Conservation (phyloP, 2,329 filamentous ascomycete species). For the Fusarium armeniacum region DNA sequence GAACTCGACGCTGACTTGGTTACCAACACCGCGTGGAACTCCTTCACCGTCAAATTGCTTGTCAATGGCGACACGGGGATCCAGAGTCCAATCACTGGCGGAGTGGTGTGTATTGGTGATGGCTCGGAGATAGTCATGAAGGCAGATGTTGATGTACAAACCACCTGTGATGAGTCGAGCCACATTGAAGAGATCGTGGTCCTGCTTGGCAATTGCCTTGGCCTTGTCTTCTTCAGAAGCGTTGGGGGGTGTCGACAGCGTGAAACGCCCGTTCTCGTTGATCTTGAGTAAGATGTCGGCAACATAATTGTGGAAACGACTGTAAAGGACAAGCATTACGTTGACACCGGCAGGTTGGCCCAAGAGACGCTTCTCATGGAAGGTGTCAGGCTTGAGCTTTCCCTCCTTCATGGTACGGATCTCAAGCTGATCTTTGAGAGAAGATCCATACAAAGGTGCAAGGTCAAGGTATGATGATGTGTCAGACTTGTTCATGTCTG, state of each 20-base stretch:
- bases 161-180: constrained; percentile 61
- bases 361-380: constrained; percentile 74
- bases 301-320: constrained; percentile 77
- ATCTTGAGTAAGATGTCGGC: constrained; percentile 73
- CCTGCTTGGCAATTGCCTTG: constrained; percentile 58
- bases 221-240: constrained; percentile 49
- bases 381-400: constrained; percentile 79
- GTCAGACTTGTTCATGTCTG: constrained; percentile 72
- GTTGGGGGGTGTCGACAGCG: constrained; percentile 16
- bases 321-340: constrained; percentile 76
- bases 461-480: constrained; percentile 83
- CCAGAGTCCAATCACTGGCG: constrained; percentile 72
- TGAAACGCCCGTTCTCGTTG: constrained; percentile 75
- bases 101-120: constrained; percentile 72
- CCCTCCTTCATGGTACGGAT: constrained; percentile 75
- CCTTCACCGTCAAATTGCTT: constrained; percentile 59
- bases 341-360: constrained; percentile 78
- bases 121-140: constrained; percentile 72
- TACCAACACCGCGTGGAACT: constrained; percentile 70
- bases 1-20: constrained; percentile 77
- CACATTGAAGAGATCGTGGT: constrained; percentile 69
- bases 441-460: constrained; percentile 78
- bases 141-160: constrained; percentile 69
- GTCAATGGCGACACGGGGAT: constrained; percentile 72
- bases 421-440: constrained; percentile 71